phyloP scores from a whole-genome alignment of 75 land plant species.

The Cunninghamia lanceolata region DNA sequence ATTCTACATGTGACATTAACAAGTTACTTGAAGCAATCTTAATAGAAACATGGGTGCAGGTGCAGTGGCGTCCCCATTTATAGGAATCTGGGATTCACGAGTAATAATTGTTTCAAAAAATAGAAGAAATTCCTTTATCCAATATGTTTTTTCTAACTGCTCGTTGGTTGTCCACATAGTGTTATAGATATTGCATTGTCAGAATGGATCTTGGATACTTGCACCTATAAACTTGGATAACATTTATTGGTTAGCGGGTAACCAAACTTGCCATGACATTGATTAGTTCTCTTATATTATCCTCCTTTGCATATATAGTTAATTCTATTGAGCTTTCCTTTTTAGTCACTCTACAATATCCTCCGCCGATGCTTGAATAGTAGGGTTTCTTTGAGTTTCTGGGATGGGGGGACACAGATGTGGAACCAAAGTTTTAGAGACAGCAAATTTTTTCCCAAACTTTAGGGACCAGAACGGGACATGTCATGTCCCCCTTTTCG shows the following conservation, averaged over 20 bases:
- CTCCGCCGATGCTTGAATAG: too few species aligned
- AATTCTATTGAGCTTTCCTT: background rate
- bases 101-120: background rate
- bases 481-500: too few species aligned
- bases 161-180: background rate
- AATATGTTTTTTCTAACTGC: background rate
- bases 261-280: too few species aligned
- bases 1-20: background rate
- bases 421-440: too few species aligned
- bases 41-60: background rate
- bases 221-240: background rate
- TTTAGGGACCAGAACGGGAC: too few species aligned
- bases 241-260: background rate
- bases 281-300: background rate
- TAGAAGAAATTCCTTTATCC: background rate
- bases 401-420: too few species aligned
- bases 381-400: too few species aligned
- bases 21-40: background rate
- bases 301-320: background rate
- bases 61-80: background rate
- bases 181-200: background rate
- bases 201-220: background rate
- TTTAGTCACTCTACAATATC: background rate
- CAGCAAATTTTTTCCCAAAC: too few species aligned
- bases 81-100: background rate